Conservation (phyloP, 169 alveolate species). For the Eimeria maxima region DNA sequence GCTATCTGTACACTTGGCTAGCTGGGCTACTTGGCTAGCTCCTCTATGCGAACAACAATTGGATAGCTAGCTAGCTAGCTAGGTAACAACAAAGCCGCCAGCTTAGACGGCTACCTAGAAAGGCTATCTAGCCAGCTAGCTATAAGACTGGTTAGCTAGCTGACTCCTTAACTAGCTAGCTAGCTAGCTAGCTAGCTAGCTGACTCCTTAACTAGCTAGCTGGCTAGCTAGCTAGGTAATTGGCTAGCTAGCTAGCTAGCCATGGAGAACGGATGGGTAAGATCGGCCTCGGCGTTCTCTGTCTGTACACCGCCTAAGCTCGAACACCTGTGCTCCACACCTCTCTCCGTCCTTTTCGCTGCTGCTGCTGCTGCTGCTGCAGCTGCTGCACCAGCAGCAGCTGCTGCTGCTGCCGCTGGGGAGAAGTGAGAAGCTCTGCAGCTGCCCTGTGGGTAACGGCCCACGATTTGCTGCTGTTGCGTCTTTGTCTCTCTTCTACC, state of each 20-base stretch:
- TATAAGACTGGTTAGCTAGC: neutral
- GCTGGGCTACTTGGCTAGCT: neutral
- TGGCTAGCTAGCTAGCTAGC: neutral
- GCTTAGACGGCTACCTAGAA: too few relatives aligned
- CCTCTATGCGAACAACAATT: neutral
- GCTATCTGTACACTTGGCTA: neutral
- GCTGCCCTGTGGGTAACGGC: neutral
- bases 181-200: too few relatives aligned
- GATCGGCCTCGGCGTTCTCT: neutral
- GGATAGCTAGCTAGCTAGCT: conserved; percentile 15
- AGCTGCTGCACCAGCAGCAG: neutral
- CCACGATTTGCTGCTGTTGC: conserved; percentile 18
- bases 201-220: too few relatives aligned
- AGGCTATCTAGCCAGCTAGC: too few relatives aligned
- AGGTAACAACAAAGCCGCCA: too few relatives aligned
- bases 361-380: conserved; percentile 35
- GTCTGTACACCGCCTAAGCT: neutral
- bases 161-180: too few relatives aligned
- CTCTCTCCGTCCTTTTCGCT: conserved; percentile 2
- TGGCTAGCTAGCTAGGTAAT: too few relatives aligned
- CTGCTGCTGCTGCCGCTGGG: too few relatives aligned
- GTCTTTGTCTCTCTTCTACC: neutral
- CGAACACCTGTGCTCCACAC: neutral
- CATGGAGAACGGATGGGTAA: too few relatives aligned
- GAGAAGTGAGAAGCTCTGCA: neutral